phyloP scores from a whole-genome alignment of 2,329 filamentous ascomycete species.

The Atkinsonella hypoxylon region DNA sequence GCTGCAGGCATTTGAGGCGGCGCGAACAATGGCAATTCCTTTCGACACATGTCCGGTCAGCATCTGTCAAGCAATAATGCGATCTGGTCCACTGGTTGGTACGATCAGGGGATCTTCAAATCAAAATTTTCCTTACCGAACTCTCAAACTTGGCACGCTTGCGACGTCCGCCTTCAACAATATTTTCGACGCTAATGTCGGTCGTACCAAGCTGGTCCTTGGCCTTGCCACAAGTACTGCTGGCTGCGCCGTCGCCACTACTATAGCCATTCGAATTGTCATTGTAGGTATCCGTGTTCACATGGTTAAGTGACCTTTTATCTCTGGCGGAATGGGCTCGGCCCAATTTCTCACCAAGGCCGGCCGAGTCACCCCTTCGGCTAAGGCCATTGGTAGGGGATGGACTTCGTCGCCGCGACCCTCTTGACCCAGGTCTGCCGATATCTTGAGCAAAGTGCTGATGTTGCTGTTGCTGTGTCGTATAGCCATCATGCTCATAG shows the following conservation, averaged over 20 bases:
- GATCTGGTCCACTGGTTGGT: neutral
- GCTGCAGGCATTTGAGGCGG: slow-evolving; percentile 87
- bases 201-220: slow-evolving; percentile 87
- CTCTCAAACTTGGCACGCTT: slow-evolving; percentile 94
- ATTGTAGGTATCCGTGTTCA: slow-evolving; percentile 45
- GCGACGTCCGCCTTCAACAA: slow-evolving; percentile 89
- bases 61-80: neutral
- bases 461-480: slow-evolving; percentile 26
- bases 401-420: slow-evolving; percentile 63
- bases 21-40: slow-evolving; percentile 94
- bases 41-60: slow-evolving; percentile 5
- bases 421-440: slow-evolving; percentile 57
- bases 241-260: slow-evolving; percentile 73
- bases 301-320: slow-evolving; percentile 34
- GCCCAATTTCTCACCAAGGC: slow-evolving; percentile 49
- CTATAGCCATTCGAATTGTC: slow-evolving; percentile 69
- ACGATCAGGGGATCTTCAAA: neutral
- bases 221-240: slow-evolving; percentile 58
- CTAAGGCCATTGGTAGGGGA: slow-evolving; percentile 60
- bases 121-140: slow-evolving; percentile 56
- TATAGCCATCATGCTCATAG: slow-evolving; percentile 41
- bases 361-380: slow-evolving; percentile 64
- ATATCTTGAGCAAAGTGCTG: slow-evolving; percentile 47
- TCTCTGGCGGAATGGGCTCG: slow-evolving; percentile 61
- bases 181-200: slow-evolving; percentile 96